phyloP scores from a whole-genome alignment of 1,139 yeast genomes.

The Saccharomyces hybrid region DNA sequence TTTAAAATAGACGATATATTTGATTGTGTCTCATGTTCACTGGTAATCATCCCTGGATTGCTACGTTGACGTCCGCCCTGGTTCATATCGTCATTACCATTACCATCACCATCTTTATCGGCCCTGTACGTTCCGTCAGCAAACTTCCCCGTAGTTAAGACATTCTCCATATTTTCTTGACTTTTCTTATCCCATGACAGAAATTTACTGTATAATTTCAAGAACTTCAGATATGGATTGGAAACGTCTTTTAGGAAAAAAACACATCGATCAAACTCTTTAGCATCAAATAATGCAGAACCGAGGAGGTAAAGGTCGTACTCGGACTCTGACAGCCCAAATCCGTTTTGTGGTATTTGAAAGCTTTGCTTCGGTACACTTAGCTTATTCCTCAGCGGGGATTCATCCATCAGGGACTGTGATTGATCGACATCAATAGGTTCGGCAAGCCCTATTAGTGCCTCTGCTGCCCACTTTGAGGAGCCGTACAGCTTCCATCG shows the following conservation, averaged over 20 bases:
- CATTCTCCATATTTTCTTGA: constrained; percentile 68
- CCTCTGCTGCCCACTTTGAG: constrained; percentile 80
- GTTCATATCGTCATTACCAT: constrained; percentile 2
- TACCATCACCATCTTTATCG: constrained; percentile 4
- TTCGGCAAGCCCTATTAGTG: constrained; percentile 45
- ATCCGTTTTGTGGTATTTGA: constrained; percentile 2
- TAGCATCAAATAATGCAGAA: constrained; percentile 67
- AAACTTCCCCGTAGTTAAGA: constrained; percentile 33
- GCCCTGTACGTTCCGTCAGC: constrained; percentile 6
- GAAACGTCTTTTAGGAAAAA: constrained; percentile 45
- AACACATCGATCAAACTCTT: constrained; percentile 80
- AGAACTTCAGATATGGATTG: constrained; percentile 53
- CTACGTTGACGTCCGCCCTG: background rate
- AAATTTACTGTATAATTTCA: constrained; percentile 60
- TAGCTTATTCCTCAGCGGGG: constrained; percentile 8
- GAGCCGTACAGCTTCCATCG: constrained; percentile 55
- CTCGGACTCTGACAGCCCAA: constrained; percentile 32
- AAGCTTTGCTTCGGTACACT: background rate
- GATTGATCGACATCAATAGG: constrained; percentile 10
- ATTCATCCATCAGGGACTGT: constrained; percentile 12
- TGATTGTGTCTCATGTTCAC: constrained; percentile 21
- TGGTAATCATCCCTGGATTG: background rate
- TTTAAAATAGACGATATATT: constrained; percentile 27
- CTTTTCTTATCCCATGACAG: constrained; percentile 67
- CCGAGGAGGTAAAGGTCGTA: constrained; percentile 50